Percentiles rank a stretch among this genome's conserved stretches.
Evolutionary conservation across 768 basidiomycete species (phyloP).

Genomic region (Dioszegia hungarica): DNA sequence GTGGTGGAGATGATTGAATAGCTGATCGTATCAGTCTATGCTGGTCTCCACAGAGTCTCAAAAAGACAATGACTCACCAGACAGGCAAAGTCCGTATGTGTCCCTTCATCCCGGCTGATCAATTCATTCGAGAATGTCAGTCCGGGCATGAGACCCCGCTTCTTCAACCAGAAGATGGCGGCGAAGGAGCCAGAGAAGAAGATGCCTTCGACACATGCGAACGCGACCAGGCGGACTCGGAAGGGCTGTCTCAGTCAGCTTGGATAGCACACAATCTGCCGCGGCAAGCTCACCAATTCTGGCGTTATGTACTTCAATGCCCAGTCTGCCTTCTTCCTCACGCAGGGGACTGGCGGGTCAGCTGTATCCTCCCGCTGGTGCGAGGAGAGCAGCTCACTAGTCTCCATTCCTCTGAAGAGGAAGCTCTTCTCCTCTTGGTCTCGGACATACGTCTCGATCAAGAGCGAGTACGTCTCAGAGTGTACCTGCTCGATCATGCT

Average conservation of each 20-base stretch:
- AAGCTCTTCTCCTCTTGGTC: constrained; percentile 46
- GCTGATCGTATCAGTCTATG: constrained; percentile 2
- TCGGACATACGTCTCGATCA: constrained; percentile 49
- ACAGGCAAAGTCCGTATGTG: constrained; percentile 43
- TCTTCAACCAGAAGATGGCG: constrained; percentile 50
- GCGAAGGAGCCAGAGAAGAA: constrained; percentile 50
- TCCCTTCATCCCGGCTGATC: constrained; percentile 44
- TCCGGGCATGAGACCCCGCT: constrained; percentile 49
- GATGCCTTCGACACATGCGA: constrained; percentile 49
- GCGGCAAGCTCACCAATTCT: constrained; percentile 33
- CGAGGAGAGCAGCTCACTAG: constrained; percentile 27
- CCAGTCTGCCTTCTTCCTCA: constrained; percentile 49
- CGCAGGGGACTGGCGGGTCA: constrained; percentile 35
- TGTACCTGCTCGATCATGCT: constrained; percentile 50
- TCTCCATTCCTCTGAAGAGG: constrained; percentile 47
- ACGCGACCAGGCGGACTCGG: constrained; percentile 43
- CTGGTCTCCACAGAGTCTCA: neutral
- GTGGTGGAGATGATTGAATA: constrained; percentile 38
- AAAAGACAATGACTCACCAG: constrained; percentile 9
- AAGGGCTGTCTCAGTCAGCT: constrained; percentile 29
- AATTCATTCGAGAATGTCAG: constrained; percentile 46
- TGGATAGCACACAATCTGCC: neutral
- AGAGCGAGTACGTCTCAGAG: constrained; percentile 48
- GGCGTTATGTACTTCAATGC: constrained; percentile 46
- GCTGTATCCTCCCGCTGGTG: neutral